Conservation (phyloP, 768 basidiomycete species). For the Psilocybe cubensis region DNA sequence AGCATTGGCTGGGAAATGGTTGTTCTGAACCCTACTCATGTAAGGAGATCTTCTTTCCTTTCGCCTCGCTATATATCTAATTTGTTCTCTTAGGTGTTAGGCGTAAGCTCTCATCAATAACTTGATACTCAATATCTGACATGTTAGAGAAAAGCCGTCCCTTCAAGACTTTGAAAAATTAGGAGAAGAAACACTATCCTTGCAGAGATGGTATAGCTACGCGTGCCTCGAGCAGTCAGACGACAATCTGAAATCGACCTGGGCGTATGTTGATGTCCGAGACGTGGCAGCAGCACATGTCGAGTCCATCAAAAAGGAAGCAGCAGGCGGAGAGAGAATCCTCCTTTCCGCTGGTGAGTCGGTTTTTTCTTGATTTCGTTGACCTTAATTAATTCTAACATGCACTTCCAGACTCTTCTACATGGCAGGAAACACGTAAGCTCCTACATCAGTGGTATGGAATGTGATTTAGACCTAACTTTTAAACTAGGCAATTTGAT, state of each 20-base stretch:
- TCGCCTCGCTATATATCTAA: background rate
- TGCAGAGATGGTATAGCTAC: conserved; percentile 23
- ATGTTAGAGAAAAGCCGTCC: too few species aligned
- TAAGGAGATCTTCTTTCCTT: background rate
- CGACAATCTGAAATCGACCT: conserved; percentile 17
- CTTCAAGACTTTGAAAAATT: conserved; percentile 37
- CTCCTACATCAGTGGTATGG: background rate
- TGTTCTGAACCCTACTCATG: conserved; percentile 51
- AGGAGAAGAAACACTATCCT: background rate
- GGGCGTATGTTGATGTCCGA: conserved; percentile 50
- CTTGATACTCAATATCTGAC: conserved; percentile 33
- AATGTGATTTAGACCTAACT: too few species aligned
- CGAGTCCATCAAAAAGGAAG: conserved; percentile 50
- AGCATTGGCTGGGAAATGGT: conserved; percentile 53
- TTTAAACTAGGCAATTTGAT: conserved; percentile 1
- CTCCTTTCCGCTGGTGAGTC: conserved; percentile 41
- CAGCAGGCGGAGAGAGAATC: conserved; percentile 60
- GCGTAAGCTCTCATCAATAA: too few species aligned
- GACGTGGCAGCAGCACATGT: conserved; percentile 61
- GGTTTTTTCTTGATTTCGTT: background rate
- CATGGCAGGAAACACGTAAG: conserved; percentile 10
- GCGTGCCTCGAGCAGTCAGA: conserved; percentile 19
- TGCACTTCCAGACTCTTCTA: background rate
- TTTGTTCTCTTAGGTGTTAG: background rate
- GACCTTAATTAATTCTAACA: background rate